A percentile compares a stretch with the other conserved stretches of the same genome.
Conservation (phyloP, 1,284 basidiomycete genomes). For the Pyrrhoderma lamaoense region DNA sequence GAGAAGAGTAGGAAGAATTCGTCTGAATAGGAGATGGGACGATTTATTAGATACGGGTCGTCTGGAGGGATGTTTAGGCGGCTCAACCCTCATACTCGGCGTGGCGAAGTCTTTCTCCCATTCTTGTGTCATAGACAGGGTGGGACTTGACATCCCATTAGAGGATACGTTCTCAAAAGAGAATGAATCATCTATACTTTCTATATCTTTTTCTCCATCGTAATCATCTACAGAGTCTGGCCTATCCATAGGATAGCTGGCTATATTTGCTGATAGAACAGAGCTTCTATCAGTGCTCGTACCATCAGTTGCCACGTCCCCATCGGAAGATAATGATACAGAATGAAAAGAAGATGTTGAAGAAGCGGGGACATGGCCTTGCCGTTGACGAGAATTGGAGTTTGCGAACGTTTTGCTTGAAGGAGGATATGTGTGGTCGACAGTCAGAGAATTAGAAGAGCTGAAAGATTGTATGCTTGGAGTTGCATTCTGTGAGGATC, state of each 20-base stretch:
- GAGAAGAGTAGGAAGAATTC: constrained; percentile 27
- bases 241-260: constrained; percentile 42
- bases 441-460: constrained; percentile 16
- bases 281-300: constrained; percentile 8
- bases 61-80: constrained; percentile 52
- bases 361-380: constrained; percentile 20
- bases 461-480: constrained; percentile 24
- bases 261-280: constrained; percentile 26
- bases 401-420: constrained; percentile 4
- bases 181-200: constrained; percentile 53
- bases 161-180: constrained; percentile 56
- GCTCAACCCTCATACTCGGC: constrained; percentile 24
- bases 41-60: constrained; percentile 25
- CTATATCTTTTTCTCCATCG: constrained; percentile 39
- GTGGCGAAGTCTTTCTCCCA: constrained; percentile 29
- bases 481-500: constrained; percentile 34
- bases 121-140: constrained; percentile 25
- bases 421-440: constrained; percentile 18
- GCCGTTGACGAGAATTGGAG: constrained; percentile 13
- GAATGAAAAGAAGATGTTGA: constrained; percentile 27
- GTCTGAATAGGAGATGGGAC: constrained; percentile 28
- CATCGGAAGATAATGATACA: constrained; percentile 24
- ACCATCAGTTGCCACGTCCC: constrained; percentile 7
- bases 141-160: constrained; percentile 15
- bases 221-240: constrained; percentile 26